Evolutionary conservation across 2,329 filamentous ascomycete genomes (phyloP).

Genomic region (Fusarium penzigii): DNA sequence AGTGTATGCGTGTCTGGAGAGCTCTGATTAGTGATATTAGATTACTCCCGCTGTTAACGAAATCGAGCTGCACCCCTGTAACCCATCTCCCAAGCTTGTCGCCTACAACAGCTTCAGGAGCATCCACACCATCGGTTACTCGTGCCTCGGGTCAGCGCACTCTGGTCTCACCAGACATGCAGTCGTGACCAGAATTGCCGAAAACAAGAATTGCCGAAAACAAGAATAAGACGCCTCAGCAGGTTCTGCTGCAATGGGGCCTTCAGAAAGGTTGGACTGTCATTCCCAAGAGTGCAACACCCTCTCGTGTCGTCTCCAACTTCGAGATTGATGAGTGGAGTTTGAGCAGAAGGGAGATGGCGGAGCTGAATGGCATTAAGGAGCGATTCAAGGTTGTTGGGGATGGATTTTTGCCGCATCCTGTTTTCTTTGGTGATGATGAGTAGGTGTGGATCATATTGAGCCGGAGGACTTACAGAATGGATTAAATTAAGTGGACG

Average conservation of each 20-base stretch:
- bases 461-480: too few species aligned
- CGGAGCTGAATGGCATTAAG: conserved; percentile 64
- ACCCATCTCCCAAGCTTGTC: conserved; percentile 78
- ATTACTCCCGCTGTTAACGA: conserved; percentile 73
- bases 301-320: conserved; percentile 73
- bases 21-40: conserved; percentile 30
- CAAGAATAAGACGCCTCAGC: conserved; percentile 70
- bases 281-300: conserved; percentile 81
- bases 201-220: conserved; percentile 63
- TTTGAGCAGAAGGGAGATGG: conserved; percentile 71
- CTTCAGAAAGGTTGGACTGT: conserved; percentile 79
- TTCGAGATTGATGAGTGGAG: conserved; percentile 73
- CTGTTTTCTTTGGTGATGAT: conserved; percentile 48
- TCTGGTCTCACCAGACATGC: conserved; percentile 69
- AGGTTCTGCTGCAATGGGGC: conserved; percentile 80
- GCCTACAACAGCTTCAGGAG: conserved; percentile 71
- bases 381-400: conserved; percentile 83
- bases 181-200: conserved; percentile 62
- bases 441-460: neutral
- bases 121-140: conserved; percentile 76
- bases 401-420: conserved; percentile 72
- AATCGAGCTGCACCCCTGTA: conserved; percentile 78
- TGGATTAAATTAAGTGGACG: too few species aligned
- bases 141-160: conserved; percentile 70
- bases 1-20: too few species aligned